These are phyloP conservation scores for Pseudoturritis turrita DNA, from an alignment of 345 rosid species.

Conservation along the genomic window DNA sequence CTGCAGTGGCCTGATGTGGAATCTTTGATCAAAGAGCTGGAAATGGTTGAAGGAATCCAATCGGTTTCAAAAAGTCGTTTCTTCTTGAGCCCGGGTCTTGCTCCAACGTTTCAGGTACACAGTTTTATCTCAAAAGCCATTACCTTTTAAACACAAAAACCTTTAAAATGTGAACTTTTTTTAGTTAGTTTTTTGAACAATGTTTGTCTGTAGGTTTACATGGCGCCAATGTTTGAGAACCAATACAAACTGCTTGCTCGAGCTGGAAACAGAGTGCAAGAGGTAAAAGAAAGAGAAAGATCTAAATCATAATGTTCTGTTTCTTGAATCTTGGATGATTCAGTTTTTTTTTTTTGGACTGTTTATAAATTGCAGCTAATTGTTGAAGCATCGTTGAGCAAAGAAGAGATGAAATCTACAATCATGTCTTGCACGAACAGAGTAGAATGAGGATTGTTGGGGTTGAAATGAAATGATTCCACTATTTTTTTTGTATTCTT, in stretches of 20 bases:
- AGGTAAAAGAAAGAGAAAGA: slow-evolving; percentile 48
- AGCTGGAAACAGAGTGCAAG: slow-evolving; percentile 89
- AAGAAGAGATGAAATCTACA: slow-evolving; percentile 80
- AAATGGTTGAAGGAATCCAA: slow-evolving; percentile 65
- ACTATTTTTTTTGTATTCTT: background rate
- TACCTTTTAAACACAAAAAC: background rate
- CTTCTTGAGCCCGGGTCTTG: slow-evolving; percentile 90
- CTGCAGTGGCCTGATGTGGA: slow-evolving; percentile 93
- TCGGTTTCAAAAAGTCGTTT: slow-evolving; percentile 82
- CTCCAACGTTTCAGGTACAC: slow-evolving; percentile 91
- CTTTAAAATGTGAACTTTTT: background rate
- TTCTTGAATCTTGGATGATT: background rate
- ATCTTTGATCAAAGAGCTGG: slow-evolving; percentile 74
- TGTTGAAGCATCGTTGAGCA: slow-evolving; percentile 65
- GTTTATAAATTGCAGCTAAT: slow-evolving; percentile 49
- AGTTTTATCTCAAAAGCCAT: background rate
- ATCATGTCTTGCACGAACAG: slow-evolving; percentile 73
- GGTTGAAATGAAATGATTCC: slow-evolving; percentile 28
- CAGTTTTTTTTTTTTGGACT: background rate
- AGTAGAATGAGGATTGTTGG: slow-evolving; percentile 37
- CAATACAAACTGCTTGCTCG: slow-evolving; percentile 92
- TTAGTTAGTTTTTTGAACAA: background rate
- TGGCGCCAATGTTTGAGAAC: slow-evolving; percentile 88
- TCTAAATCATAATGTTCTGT: background rate
- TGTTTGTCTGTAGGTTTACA: slow-evolving; percentile 61